Base-by-base conservation (phyloP, 2,329 filamentous ascomycete species). In the Laburnicola sp. region DNA sequence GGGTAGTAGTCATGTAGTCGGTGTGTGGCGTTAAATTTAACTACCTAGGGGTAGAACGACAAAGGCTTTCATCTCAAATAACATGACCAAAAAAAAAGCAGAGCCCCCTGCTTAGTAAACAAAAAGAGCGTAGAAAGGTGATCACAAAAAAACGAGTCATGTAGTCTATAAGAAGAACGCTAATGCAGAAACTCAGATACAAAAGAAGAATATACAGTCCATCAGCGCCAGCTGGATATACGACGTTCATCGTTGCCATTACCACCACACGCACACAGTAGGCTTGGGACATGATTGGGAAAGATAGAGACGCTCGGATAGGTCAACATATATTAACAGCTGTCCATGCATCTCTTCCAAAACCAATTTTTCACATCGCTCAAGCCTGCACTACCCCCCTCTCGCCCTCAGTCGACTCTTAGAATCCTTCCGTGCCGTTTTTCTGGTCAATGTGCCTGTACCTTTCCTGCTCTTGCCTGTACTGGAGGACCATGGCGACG, bases 381-480 rank as follows among this genome's bases (percentile, higher is more conserved):
- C 8, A 51, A 35, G 38, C 38, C 4, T 31, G 6, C 23, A 10
- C 30, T 39, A 23, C 40, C 1, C 22, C 2, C 31, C 39, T 36
- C 9, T 25, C 30, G 23, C 41, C 22, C 31, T 40, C 39, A 39
- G 30, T 10, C 9, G 10, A 6, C 39, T 5, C 48, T 42, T 70
- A 71, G 23, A 71, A 49, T 3, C 65, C 65, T 34, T 60, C 63
- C 8, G 59, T 6, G 10, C 66, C 71, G 43, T 71, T 82, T 83
- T 94, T 94, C 79, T 91, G 85, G 67, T 93, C 89, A 64, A 94
- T 92, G 66, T 88, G 81, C 52, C 85, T 83, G 76, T 91, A 94
- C 53, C 89, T 81, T 73, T 88, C 85, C 65, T 84, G 83, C 76
- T 94, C 89, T 74, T 87, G 88, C 67, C 89, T 85, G 64, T 91